phyloP scores from a whole-genome alignment of 345 rosid species.

The Geranium brycei region DNA sequence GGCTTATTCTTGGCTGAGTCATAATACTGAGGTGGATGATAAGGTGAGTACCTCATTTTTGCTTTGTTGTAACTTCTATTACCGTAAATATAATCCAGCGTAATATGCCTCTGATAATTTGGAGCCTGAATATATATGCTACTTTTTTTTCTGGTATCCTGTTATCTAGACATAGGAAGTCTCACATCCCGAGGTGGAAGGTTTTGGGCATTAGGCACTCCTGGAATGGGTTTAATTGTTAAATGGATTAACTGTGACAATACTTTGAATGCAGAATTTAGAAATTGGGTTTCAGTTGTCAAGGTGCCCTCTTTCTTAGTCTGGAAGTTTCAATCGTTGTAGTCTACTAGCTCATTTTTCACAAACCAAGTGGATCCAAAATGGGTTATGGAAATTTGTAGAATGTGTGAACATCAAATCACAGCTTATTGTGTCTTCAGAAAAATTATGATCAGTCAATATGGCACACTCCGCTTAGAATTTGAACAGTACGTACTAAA shows the following conservation, averaged over 20 bases:
- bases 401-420: neutral
- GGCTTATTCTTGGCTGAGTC: constrained; percentile 90
- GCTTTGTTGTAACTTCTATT: neutral
- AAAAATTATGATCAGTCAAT: neutral
- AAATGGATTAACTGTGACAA: too few relatives aligned
- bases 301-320: too few relatives aligned
- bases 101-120: neutral
- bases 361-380: too few relatives aligned
- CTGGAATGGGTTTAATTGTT: neutral
- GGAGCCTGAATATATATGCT: neutral
- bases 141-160: neutral
- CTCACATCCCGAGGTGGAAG: neutral
- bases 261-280: too few relatives aligned
- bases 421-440: neutral
- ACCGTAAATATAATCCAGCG: neutral
- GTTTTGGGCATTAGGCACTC: neutral
- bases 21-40: constrained; percentile 98
- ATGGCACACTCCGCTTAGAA: constrained; percentile 5
- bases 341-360: too few relatives aligned
- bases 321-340: too few relatives aligned
- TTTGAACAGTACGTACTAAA: neutral
- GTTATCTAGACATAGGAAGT: neutral
- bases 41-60: constrained; percentile 39
- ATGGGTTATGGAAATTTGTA: neutral
- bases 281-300: too few relatives aligned